Evolutionary conservation across 768 basidiomycete genomes (phyloP), one percentile per base, ranked within the genome.

Genomic region (Zangia roseola): DNA sequence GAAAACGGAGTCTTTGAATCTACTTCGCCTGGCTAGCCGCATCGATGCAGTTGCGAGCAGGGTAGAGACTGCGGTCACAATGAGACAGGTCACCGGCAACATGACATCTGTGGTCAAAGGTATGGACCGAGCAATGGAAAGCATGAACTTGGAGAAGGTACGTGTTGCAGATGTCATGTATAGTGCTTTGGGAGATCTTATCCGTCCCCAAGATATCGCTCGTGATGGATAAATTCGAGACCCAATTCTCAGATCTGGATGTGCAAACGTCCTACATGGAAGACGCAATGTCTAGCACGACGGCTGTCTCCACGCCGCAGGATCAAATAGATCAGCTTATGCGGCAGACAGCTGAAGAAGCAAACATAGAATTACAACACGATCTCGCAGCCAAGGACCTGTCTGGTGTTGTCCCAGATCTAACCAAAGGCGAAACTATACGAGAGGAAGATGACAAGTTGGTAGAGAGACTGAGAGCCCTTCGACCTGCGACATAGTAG

Each of bases 51-150:
- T 98, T 9, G 91, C 95, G 3, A 94, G 91, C 61, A 76, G 95
- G 21, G 94, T 99, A 1, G 97, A 99, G 73, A 98, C 97, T 16
- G 97, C 97, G 0, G 94, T 98, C 36, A 97, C 95, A 47, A 97
- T 99, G 92, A 83, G 91, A 41, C 82, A 91, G 70, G 89, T 99
- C 34, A 95, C 97, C 25, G 93, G 93, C 4, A 94, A 86, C 67
- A 97, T 99, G 95, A 86, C 92, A 14, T 86, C 86, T 30, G 97
- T 98, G 3, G 97, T 99, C 38, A 85, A 84, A 61, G 94, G 94
- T 28, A 98, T 99, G 97, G 97, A 99, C 68, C 91, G 88, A 65
- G 97, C 97, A 5, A 98, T 99, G 97, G 89, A 97, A 59, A 88
- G 78, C 70, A 99, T 99, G 97, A 98, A 99, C 74, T 80, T 98